phyloP scores from a whole-genome alignment of 23 red algal species.

The Gracilaria gracilis region DNA sequence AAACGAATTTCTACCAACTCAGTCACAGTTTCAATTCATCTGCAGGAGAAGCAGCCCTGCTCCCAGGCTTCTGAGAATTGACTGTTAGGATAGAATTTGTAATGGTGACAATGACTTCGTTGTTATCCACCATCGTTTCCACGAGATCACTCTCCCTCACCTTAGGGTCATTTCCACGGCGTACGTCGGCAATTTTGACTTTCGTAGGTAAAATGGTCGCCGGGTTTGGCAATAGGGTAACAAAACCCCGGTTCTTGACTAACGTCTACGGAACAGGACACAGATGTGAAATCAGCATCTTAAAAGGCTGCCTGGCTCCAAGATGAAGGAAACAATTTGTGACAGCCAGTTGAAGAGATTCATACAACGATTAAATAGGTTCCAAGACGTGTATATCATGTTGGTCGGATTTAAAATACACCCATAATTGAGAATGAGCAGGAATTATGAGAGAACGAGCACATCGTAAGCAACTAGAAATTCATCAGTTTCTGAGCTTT shows the following conservation, averaged over 20 bases:
- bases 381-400: not conserved
- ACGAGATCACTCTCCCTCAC: not conserved
- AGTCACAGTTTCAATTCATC: not conserved
- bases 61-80: too few species aligned
- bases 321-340: conserved; percentile 11
- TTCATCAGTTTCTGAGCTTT: too few species aligned
- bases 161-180: not conserved
- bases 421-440: not conserved
- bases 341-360: not conserved
- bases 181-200: not conserved
- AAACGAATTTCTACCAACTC: not conserved
- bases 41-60: not conserved
- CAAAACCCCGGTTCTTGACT: conserved; percentile 19
- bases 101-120: not conserved
- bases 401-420: not conserved
- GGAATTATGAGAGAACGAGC: not conserved
- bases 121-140: not conserved
- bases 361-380: not conserved
- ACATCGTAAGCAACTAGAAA: not conserved
- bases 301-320: not conserved
- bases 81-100: too few species aligned
- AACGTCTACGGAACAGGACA: not conserved
- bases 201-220: not conserved
- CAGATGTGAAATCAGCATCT: not conserved
- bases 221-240: conserved; percentile 22